phyloP scores from a whole-genome alignment of 768 basidiomycete genomes.

The Trametes maxima region DNA sequence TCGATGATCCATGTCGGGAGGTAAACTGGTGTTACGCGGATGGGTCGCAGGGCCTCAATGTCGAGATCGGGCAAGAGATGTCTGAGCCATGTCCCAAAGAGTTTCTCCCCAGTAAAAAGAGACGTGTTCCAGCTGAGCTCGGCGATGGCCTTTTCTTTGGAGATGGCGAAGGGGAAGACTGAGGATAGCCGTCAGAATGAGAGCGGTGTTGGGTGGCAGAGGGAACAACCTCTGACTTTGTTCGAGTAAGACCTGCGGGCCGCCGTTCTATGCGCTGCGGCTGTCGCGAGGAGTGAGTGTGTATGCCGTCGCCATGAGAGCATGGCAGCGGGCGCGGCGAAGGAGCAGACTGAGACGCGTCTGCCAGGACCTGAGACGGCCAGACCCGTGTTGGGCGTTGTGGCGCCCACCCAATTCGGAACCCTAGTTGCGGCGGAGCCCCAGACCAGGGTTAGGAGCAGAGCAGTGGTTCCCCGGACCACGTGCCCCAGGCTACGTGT shows the following conservation, averaged over 20 bases:
- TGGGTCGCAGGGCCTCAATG: constrained; percentile 45
- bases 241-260: constrained; percentile 29
- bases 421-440: not conserved
- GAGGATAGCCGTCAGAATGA: constrained; percentile 13
- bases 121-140: constrained; percentile 29
- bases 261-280: not conserved
- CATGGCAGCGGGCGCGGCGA: not conserved
- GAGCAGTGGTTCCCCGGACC: not conserved
- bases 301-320: not conserved
- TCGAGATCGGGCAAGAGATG: constrained; percentile 42
- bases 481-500: constrained; percentile 21
- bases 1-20: constrained; percentile 67
- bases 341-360: not conserved
- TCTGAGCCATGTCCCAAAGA: constrained; percentile 37
- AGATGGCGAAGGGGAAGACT: constrained; percentile 57
- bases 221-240: constrained; percentile 44
- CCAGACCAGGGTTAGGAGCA: constrained; percentile 13
- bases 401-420: constrained; percentile 1
- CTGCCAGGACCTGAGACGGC: no score
- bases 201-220: not conserved
- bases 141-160: constrained; percentile 35
- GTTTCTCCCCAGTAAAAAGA: constrained; percentile 28
- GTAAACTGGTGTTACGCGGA: constrained; percentile 54
- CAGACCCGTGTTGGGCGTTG: not conserved
- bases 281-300: not conserved